Evolutionary conservation across 2,329 filamentous ascomycete species (phyloP).

Genomic region (Metarhizium guizhouense): DNA sequence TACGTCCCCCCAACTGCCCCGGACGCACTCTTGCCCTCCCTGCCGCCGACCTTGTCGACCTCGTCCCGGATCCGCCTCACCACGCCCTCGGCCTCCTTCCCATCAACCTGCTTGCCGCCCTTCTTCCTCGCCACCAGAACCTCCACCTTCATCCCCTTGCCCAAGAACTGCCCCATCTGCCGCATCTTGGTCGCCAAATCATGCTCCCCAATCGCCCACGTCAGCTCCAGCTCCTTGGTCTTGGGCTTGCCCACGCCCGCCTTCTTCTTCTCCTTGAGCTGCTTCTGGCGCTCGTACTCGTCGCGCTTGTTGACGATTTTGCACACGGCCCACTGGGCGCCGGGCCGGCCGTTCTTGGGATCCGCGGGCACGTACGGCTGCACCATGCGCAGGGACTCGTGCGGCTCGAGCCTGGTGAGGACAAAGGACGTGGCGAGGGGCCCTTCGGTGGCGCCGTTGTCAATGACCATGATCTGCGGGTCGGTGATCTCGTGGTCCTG

Average conservation of each 20-base stretch:
- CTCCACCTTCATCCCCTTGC: constrained; percentile 68
- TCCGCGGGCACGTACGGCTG: constrained; percentile 26
- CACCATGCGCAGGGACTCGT: constrained; percentile 33
- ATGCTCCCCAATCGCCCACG: constrained; percentile 73
- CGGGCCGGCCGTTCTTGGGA: constrained; percentile 12
- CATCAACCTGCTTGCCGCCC: constrained; percentile 48
- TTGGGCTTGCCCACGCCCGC: constrained; percentile 32
- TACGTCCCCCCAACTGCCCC: constrained; percentile 35
- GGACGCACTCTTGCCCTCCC: constrained; percentile 34
- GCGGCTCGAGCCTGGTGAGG: constrained; percentile 27
- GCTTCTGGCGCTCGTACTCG: constrained; percentile 33
- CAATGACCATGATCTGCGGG: constrained; percentile 31
- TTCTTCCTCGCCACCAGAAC: constrained; percentile 59
- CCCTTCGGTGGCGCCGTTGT: constrained; percentile 28
- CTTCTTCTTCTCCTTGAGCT: constrained; percentile 33
- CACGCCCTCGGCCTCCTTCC: constrained; percentile 51
- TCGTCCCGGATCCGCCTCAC: constrained; percentile 32
- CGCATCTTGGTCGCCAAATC: constrained; percentile 67
- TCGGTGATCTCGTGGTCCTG: constrained; percentile 36
- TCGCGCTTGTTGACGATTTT: constrained; percentile 55
- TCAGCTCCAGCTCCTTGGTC: constrained; percentile 75
- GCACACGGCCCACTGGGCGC: constrained; percentile 50
- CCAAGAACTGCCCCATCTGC: constrained; percentile 59
- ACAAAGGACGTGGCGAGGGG: constrained; percentile 30
- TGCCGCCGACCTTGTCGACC: constrained; percentile 26